Conservation (phyloP, 371 early-diverging fungal genomes). For the Mortierella sp. region DNA sequence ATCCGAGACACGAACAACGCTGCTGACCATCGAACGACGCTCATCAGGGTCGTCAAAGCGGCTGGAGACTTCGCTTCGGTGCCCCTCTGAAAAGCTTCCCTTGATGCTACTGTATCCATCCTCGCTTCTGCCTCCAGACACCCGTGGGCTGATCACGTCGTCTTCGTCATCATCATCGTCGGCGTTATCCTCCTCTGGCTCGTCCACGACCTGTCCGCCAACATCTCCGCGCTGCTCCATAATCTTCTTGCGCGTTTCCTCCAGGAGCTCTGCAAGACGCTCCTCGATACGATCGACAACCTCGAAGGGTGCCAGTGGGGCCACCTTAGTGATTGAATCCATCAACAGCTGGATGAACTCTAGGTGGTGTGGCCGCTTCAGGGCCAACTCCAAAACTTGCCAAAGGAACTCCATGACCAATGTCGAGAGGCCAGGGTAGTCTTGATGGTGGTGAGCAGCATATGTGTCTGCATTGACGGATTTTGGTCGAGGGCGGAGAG, state of each 20-base stretch:
- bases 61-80: conserved; percentile 38
- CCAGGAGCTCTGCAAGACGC: conserved; percentile 51
- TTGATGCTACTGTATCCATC: conserved; percentile 17
- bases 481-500: conserved; percentile 30
- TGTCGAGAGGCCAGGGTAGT: conserved; percentile 46
- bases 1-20: conserved; percentile 45
- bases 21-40: conserved; percentile 49
- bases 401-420: conserved; percentile 55
- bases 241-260: conserved; percentile 54
- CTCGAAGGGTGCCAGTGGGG: conserved; percentile 48
- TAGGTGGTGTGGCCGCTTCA: conserved; percentile 52
- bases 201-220: conserved; percentile 11
- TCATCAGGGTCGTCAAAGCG: conserved; percentile 54
- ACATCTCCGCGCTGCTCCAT: conserved; percentile 52
- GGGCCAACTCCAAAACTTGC: conserved; percentile 50
- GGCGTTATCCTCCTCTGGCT: conserved; percentile 8
- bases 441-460: conserved; percentile 35
- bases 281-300: conserved; percentile 55
- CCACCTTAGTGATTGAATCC: conserved; percentile 51
- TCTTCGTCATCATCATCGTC: conserved; percentile 29
- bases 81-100: conserved; percentile 21
- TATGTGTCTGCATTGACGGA: conserved; percentile 4
- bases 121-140: conserved; percentile 18
- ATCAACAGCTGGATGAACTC: conserved; percentile 54
- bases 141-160: conserved; percentile 19